These are phyloP conservation scores for Diaporthe ampelina DNA, from an alignment of 2,329 filamentous ascomycete species.

Conservation along the genomic window DNA sequence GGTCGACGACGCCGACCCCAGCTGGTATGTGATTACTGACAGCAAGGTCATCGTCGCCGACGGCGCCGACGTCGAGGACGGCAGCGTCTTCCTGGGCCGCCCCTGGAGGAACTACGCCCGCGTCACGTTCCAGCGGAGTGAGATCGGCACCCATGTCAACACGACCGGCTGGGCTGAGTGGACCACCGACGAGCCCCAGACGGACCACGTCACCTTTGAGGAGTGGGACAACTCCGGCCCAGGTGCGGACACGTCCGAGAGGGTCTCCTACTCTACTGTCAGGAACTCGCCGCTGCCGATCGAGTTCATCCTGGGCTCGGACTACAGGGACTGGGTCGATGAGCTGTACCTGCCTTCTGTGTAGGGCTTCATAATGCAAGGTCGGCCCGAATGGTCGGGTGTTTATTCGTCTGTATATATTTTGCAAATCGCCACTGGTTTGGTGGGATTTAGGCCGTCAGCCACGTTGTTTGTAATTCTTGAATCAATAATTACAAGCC, in stretches of 20 bases:
- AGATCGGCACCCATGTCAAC: constrained; percentile 63
- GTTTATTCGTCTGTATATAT: constrained; percentile 20
- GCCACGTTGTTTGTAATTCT: neutral
- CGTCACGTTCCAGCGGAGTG: constrained; percentile 63
- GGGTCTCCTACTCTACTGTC: constrained; percentile 61
- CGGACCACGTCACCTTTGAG: constrained; percentile 68
- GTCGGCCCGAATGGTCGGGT: neutral
- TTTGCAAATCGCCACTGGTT: neutral
- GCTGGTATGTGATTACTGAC: constrained; percentile 70
- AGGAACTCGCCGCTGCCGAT: constrained; percentile 49
- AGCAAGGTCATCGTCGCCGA: constrained; percentile 57
- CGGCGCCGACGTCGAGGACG: constrained; percentile 54
- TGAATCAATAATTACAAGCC: neutral
- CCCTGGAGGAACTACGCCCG: constrained; percentile 65
- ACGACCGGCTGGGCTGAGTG: constrained; percentile 64
- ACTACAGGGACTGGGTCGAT: constrained; percentile 35
- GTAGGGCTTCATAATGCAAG: neutral
- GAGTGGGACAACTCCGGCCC: constrained; percentile 67
- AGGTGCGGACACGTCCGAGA: constrained; percentile 60
- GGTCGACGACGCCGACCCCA: constrained; percentile 50
- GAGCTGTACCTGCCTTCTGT: constrained; percentile 2
- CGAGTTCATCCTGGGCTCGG: constrained; percentile 46
- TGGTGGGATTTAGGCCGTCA: neutral
- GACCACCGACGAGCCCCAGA: constrained; percentile 52
- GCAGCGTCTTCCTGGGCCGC: constrained; percentile 64